Evolutionary conservation across 352 stramenopile species (phyloP).

Genomic region (Phytopythium kandeliae): DNA sequence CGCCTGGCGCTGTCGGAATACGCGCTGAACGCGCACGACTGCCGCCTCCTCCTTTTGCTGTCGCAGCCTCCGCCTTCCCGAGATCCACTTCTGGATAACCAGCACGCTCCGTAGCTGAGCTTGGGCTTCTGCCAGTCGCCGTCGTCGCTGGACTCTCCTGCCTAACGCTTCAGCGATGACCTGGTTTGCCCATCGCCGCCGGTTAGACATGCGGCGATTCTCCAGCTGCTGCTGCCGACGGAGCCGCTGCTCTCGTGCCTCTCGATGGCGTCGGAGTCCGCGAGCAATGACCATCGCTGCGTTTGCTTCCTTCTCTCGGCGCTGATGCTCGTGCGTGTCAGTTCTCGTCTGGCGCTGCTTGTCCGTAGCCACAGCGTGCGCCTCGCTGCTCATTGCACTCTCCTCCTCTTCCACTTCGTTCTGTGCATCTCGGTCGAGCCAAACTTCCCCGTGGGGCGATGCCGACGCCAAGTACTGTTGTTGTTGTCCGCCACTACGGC

Average conservation of each 20-base stretch:
- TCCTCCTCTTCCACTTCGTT: not conserved
- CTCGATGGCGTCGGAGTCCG: slow-evolving; percentile 14
- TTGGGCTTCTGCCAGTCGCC: not conserved
- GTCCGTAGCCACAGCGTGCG: slow-evolving; percentile 1
- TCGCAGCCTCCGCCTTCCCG: slow-evolving; percentile 2
- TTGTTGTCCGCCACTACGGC: slow-evolving; percentile 1
- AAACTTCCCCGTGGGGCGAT: not conserved
- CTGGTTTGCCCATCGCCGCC: not conserved
- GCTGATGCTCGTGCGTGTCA: slow-evolving; percentile 10
- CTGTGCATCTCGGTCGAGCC: not conserved
- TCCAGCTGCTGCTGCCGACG: not conserved
- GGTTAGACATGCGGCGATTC: not conserved
- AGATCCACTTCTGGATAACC: slow-evolving; percentile 6
- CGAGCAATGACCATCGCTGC: slow-evolving; percentile 28
- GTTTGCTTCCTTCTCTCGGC: slow-evolving; percentile 8
- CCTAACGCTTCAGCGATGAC: slow-evolving; percentile 1
- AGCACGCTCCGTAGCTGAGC: not conserved
- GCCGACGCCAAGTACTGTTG: not conserved
- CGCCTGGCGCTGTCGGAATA: not conserved
- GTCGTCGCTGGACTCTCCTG: not conserved
- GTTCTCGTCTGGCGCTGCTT: slow-evolving; percentile 8
- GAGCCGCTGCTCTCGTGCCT: not conserved
- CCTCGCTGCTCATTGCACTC: not conserved
- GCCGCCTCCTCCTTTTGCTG: not conserved
- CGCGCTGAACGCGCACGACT: not conserved